Evolutionary conservation across 148 eudicot species (phyloP).

Genomic region (Simmondsia chinensis): DNA sequence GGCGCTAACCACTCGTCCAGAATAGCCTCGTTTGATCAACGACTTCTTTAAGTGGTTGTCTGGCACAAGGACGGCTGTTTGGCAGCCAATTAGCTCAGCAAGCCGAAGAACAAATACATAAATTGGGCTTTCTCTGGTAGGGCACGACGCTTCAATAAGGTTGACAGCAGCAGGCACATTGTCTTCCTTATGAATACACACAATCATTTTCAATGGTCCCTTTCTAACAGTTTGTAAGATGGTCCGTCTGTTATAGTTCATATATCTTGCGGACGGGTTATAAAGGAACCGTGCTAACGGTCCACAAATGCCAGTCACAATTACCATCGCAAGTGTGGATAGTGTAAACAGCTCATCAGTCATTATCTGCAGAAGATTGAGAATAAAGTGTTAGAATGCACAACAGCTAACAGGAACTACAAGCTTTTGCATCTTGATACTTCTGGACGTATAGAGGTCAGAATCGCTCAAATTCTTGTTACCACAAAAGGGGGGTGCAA

Average conservation of each 20-base stretch:
- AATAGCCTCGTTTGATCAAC: slow-evolving; percentile 3
- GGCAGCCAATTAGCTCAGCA: slow-evolving; percentile 9
- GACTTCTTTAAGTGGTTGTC: slow-evolving; percentile 5
- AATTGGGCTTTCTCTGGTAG: slow-evolving; percentile 15
- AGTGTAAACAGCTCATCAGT: slow-evolving; percentile 10
- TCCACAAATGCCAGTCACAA: slow-evolving; percentile 4
- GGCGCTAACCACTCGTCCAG: slow-evolving; percentile 1
- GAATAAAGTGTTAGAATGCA: background rate
- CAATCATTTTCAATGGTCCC: slow-evolving; percentile 10
- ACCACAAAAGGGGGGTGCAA: no score
- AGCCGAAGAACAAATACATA: slow-evolving; percentile 17
- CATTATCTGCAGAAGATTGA: slow-evolving; percentile 2
- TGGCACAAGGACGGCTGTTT: slow-evolving; percentile 11
- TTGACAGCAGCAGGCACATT: slow-evolving; percentile 13
- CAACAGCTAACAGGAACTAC: no score
- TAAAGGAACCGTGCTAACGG: slow-evolving; percentile 12
- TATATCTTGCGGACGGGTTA: slow-evolving; percentile 12
- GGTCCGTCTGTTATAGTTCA: background rate
- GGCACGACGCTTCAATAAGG: slow-evolving; percentile 12
- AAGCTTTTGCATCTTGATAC: no score
- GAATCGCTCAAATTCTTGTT: no score
- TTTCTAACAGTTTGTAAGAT: slow-evolving; percentile 5
- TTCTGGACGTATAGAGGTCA: no score
- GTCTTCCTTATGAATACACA: slow-evolving; percentile 13
- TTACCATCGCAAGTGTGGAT: slow-evolving; percentile 5